Evolutionary conservation across 768 basidiomycete species (phyloP).

Genomic region (Naganishia kalamii): DNA sequence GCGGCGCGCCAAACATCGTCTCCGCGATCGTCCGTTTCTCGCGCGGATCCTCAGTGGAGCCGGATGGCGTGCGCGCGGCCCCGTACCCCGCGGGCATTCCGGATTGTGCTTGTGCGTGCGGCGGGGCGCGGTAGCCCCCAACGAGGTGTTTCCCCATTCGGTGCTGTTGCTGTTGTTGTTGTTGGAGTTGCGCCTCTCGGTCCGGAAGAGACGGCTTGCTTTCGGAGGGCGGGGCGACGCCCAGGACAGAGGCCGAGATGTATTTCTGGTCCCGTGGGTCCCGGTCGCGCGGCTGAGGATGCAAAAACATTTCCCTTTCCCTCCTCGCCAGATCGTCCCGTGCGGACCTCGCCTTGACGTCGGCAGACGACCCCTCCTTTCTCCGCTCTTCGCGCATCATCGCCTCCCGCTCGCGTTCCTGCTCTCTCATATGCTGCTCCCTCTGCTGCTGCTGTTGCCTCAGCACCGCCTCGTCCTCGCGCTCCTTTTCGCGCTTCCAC

Average conservation of each 20-base stretch:
- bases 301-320: not conserved
- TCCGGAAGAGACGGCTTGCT: not conserved
- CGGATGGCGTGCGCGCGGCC: not conserved
- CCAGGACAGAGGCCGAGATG: not conserved
- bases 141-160: not conserved
- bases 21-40: not conserved
- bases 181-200: not conserved
- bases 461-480: not conserved
- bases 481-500: slow-evolving; percentile 2
- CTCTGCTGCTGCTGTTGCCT: not conserved
- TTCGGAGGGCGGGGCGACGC: not conserved
- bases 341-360: not conserved
- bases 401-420: slow-evolving; percentile 5
- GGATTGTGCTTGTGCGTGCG: not conserved
- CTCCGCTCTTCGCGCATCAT: not conserved
- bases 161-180: not conserved
- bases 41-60: not conserved
- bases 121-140: slow-evolving; percentile 1
- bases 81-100: not conserved
- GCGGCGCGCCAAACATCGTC: not conserved
- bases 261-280: slow-evolving; percentile 2
- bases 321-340: not conserved
- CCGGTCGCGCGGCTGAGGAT: not conserved
- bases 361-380: not conserved
- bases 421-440: not conserved